Base-by-base conservation (phyloP, 2,329 filamentous ascomycete genomes). In the Diaporthe sp. region DNA sequence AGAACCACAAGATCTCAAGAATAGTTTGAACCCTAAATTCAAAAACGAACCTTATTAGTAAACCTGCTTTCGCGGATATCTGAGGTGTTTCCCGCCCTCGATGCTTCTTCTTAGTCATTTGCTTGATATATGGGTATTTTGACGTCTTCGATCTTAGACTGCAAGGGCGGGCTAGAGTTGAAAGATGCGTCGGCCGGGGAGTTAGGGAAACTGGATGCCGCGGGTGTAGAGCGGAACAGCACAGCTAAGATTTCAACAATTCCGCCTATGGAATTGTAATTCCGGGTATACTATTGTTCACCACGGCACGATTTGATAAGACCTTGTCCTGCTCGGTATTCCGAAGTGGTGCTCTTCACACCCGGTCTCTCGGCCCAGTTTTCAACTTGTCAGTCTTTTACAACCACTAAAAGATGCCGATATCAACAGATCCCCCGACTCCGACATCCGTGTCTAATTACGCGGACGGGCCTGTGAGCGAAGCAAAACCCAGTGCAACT, bases 201-300 rank as follows among this genome's bases (percentile, higher is more conserved):
- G 67, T 76, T 76, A 76, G 60, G 71, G 28, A 60, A 55, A 10
- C 17, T 25, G 15, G n/a, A 13, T 17, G 51, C 51, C 51, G n/a
- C 10, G 25, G 12, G n/a, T 25, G n/a, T 28, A 22, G n/a, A 55
- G 2, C 8, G 25, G 10, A 15, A 25, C 10, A 15, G 4, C 13
- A 15, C 4, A 28, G 51, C 51, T 28, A 55, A 15, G n/a, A 13
- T 6, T 15, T 28, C 15, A 22, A 28, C 28, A 55, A 10, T 3
- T 31, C 25, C 53, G 28, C 15, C 53, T 31, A 8, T 15, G 53
- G 53, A 31, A 15, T 9, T 25, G 15, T 7, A 31, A 55, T 55
- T 8, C 25, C 25, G 53, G 25, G 12, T 28, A 44, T 17, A 2
- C 9, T 31, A 15, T 44, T 22, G 42, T 17, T 31, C 13, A 25